Conservation (phyloP, 208 protist species). For the Acanthamoeba triangularis region DNA sequence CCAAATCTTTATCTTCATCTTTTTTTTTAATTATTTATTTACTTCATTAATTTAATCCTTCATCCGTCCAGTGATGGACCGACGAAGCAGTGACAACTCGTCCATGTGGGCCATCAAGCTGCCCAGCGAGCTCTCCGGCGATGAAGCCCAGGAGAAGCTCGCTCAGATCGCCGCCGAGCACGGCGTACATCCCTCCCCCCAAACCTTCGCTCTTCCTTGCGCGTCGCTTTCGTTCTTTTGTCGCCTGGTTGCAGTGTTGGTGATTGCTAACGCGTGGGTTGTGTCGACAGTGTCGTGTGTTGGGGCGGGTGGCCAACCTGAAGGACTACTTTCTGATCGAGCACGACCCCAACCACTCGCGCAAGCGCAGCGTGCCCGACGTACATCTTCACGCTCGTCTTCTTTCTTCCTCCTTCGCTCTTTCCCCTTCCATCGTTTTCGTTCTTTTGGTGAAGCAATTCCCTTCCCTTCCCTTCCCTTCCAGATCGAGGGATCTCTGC, state of each 20-base stretch:
- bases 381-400: neutral
- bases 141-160: neutral
- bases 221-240: neutral
- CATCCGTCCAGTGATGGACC: neutral
- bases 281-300: neutral
- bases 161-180: neutral
- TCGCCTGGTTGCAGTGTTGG: neutral
- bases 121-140: neutral
- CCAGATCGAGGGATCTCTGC: neutral
- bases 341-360: conserved; percentile 9
- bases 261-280: neutral
- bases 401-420: neutral
- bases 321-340: conserved; percentile 16
- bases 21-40: neutral
- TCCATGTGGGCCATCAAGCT: conserved; percentile 34
- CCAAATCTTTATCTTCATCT: no score
- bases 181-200: neutral
- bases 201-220: neutral
- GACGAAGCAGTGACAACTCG: neutral
- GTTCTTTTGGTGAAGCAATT: no score
- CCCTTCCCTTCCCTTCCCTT: no score
- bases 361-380: conserved; percentile 12
- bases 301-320: neutral
- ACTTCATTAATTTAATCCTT: no score
- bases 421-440: no score